These are phyloP conservation scores for Backusella circina DNA, from an alignment of 192 early-diverging fungal species.

Conservation along the genomic window DNA sequence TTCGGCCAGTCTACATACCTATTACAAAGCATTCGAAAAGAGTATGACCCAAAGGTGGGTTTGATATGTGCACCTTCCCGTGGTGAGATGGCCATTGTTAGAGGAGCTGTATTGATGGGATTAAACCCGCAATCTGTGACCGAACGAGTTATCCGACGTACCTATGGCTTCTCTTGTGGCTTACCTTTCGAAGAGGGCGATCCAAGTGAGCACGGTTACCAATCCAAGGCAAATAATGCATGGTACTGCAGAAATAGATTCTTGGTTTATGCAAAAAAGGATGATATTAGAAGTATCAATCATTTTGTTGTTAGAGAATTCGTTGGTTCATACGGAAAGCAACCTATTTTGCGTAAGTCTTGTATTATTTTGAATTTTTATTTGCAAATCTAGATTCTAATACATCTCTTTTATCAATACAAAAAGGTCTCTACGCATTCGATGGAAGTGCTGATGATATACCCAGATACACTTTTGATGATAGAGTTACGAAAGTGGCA, in stretches of 20 bases:
- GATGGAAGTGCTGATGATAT: neutral
- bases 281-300: conserved; percentile 34
- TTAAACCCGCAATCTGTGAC: conserved; percentile 36
- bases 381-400: neutral
- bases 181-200: conserved; percentile 32
- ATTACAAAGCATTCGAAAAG: conserved; percentile 32
- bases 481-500: neutral
- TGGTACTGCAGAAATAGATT: conserved; percentile 35
- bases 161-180: conserved; percentile 43
- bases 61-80: conserved; percentile 38
- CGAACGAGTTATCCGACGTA: conserved; percentile 37
- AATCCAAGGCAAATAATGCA: neutral
- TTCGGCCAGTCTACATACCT: conserved; percentile 49
- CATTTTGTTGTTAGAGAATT: conserved; percentile 30
- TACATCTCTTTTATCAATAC: neutral
- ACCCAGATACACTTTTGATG: neutral
- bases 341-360: neutral
- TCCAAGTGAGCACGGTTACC: neutral
- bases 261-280: conserved; percentile 23
- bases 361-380: neutral
- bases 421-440: neutral
- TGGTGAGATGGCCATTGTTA: conserved; percentile 45
- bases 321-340: neutral
- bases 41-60: conserved; percentile 26
- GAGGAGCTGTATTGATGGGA: conserved; percentile 49